Evolutionary conservation across 2,329 filamentous ascomycete species (phyloP), one percentile per base, ranked within the genome.

Genomic region (Aureobasidium melanogenum): DNA sequence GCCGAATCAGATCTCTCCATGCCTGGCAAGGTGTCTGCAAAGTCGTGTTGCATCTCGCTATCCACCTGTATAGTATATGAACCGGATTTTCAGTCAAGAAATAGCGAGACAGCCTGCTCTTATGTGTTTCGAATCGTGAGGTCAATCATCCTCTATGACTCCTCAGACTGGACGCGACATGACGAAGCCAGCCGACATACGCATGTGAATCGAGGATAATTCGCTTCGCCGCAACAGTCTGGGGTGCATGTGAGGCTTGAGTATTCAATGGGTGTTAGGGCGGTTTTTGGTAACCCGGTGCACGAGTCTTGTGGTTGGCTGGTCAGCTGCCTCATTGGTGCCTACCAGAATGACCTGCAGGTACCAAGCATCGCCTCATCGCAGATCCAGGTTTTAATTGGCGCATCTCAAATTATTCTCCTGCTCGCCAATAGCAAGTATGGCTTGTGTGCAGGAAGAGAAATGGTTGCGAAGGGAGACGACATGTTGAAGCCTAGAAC

Each of bases 311-410:
- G 54, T 57, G 41, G 41, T 46, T 57, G 39, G 28, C 54, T 57
- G 54, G 54, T 57, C 54, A 57, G 54, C 54, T 57, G 54, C 54
- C 38, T 47, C 52, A 57, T 57, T 47, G 54, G 54, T 57, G 54
- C 54, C 54, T 57, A 57, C 30, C 8, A 41, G 41, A 32, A 57
- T 57, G 41, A 57, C 41, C 54, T 57, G 54, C 54, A 57, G 54
- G 54, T 36, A 46, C 54, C 54, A 47, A 57, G 54, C 54, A 46
- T 47, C 54, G 30, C 54, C 22, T 44, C 41, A 57, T 12, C 32
- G 41, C 12, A 38, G 30, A 57, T 46, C 22, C 52, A 14, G 22
- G 19, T 47, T 44, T 8, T 28, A 3, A 56, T 55, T 56, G 38
- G 52, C 39, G 28, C 34, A 56, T 44, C 17, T 44, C 19, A 24